Evolutionary conservation across 805 yeast genomes (phyloP).

Genomic region (Starmerella bombicola): DNA sequence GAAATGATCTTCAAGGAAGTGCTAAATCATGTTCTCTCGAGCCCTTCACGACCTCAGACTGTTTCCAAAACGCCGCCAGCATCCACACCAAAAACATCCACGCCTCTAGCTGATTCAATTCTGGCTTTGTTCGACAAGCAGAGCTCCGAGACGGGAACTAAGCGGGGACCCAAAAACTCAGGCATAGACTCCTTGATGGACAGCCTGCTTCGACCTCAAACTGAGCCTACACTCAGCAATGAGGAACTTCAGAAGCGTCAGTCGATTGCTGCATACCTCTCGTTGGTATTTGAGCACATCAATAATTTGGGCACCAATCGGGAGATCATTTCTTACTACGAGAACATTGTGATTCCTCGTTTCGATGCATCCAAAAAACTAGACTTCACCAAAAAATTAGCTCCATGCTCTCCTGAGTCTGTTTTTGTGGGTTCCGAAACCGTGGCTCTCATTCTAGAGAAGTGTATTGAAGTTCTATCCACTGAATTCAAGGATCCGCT

Average conservation of each 20-base stretch:
- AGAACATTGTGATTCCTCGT: conserved; percentile 15
- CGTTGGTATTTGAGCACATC: conserved; percentile 21
- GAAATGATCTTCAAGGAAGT: conserved; percentile 17
- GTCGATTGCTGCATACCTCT: background rate
- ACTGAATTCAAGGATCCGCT: conserved; percentile 24
- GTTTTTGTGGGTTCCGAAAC: conserved; percentile 13
- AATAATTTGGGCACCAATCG: conserved; percentile 20
- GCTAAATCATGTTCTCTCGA: conserved; percentile 16
- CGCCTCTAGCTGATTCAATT: conserved; percentile 14
- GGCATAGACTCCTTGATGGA: background rate
- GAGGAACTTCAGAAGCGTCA: background rate
- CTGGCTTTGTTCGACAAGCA: conserved; percentile 10
- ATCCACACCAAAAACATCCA: background rate
- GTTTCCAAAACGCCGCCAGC: background rate
- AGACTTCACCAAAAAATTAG: background rate
- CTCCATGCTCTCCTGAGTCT: background rate
- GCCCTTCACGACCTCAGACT: background rate
- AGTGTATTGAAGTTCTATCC: conserved; percentile 17
- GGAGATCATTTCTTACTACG: conserved; percentile 23
- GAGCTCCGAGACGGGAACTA: background rate
- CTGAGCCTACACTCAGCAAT: background rate
- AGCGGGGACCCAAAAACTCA: background rate
- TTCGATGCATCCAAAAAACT: conserved; percentile 5
- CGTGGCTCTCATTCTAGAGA: conserved; percentile 8
- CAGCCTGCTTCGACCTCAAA: background rate